Conservation (phyloP, 2,329 filamentous ascomycete species). For the Fusarium incarnatum region DNA sequence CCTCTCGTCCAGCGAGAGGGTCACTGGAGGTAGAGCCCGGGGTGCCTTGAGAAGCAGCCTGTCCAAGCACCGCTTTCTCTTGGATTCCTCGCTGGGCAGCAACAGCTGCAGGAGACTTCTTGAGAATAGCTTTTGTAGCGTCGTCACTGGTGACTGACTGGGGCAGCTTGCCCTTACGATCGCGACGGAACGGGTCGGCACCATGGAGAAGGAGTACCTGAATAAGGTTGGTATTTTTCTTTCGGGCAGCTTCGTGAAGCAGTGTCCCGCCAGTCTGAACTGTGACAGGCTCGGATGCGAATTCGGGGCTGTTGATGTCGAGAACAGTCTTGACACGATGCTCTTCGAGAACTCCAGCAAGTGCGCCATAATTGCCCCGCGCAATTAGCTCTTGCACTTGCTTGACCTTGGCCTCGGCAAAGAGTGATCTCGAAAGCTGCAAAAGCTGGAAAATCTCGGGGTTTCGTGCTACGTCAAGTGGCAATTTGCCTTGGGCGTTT, state of each 20-base stretch:
- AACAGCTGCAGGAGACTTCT: slow-evolving; percentile 92
- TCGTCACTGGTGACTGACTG: slow-evolving; percentile 98
- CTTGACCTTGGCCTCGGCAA: slow-evolving; percentile 85
- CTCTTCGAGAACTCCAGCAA: slow-evolving; percentile 86
- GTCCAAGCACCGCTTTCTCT: slow-evolving; percentile 94
- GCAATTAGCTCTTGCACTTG: slow-evolving; percentile 84
- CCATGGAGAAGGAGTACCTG: slow-evolving; percentile 92
- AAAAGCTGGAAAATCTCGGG: slow-evolving; percentile 96
- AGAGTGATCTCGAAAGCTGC: slow-evolving; percentile 89
- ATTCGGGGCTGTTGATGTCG: slow-evolving; percentile 92
- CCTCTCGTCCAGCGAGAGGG: slow-evolving; percentile 81
- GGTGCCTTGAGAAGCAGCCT: slow-evolving; percentile 68
- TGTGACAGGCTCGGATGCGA: slow-evolving; percentile 83
- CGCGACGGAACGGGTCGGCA: slow-evolving; percentile 93
- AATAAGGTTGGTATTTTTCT: slow-evolving; percentile 86
- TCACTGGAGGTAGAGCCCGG: slow-evolving; percentile 67
- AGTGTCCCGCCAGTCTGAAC: slow-evolving; percentile 88
- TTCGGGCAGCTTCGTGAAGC: slow-evolving; percentile 91
- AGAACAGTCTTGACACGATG: slow-evolving; percentile 85
- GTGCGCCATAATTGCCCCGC: slow-evolving; percentile 77
- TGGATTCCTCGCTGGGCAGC: slow-evolving; percentile 95
- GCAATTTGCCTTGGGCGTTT: slow-evolving; percentile 86
- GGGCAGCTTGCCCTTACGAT: slow-evolving; percentile 93
- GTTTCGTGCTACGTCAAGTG: slow-evolving; percentile 88
- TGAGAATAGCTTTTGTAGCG: slow-evolving; percentile 85